phyloP scores from a whole-genome alignment of 1,284 basidiomycete species.

The Afroboletus lepidellus region DNA sequence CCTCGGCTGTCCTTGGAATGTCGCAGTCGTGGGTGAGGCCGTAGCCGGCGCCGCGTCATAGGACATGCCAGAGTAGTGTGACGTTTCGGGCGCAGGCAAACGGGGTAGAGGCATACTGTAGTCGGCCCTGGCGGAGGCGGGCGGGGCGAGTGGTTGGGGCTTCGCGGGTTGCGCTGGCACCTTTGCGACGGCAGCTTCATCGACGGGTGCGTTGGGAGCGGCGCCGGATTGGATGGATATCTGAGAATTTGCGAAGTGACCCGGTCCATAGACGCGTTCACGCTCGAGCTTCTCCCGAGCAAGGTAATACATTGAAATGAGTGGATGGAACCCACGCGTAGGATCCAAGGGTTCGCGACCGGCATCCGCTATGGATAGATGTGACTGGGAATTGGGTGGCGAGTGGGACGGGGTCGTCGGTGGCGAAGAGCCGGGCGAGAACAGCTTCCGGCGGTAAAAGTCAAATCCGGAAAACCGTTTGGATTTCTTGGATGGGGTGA shows the following conservation, averaged over 20 bases:
- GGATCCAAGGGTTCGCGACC: slow-evolving; percentile 70
- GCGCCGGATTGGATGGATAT: slow-evolving; percentile 41
- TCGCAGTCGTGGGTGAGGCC: slow-evolving; percentile 46
- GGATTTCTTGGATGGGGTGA: slow-evolving; percentile 53
- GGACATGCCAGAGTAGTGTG: slow-evolving; percentile 74
- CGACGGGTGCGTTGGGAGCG: slow-evolving; percentile 21
- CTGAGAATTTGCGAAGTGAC: slow-evolving; percentile 92
- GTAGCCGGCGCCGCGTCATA: slow-evolving; percentile 57
- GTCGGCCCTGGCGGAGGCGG: slow-evolving; percentile 51
- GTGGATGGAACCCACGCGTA: slow-evolving; percentile 89
- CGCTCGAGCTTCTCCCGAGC: slow-evolving; percentile 94
- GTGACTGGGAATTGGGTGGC: slow-evolving; percentile 55
- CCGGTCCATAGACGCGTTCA: slow-evolving; percentile 89
- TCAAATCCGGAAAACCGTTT: slow-evolving; percentile 90
- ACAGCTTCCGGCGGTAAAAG: slow-evolving; percentile 90
- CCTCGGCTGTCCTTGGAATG: slow-evolving; percentile 59
- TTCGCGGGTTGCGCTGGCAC: slow-evolving; percentile 27
- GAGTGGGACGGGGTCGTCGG: slow-evolving; percentile 48
- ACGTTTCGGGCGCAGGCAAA: slow-evolving; percentile 76
- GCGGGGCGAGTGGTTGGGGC: slow-evolving; percentile 6
- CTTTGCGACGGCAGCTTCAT: slow-evolving; percentile 28
- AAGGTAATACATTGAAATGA: slow-evolving; percentile 96
- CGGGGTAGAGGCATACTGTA: slow-evolving; percentile 82
- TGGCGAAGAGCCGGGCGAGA: slow-evolving; percentile 67
- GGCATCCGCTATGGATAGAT: slow-evolving; percentile 44